Conservation (phyloP, 139 green algal species). For the Parachlorella kessleri region DNA sequence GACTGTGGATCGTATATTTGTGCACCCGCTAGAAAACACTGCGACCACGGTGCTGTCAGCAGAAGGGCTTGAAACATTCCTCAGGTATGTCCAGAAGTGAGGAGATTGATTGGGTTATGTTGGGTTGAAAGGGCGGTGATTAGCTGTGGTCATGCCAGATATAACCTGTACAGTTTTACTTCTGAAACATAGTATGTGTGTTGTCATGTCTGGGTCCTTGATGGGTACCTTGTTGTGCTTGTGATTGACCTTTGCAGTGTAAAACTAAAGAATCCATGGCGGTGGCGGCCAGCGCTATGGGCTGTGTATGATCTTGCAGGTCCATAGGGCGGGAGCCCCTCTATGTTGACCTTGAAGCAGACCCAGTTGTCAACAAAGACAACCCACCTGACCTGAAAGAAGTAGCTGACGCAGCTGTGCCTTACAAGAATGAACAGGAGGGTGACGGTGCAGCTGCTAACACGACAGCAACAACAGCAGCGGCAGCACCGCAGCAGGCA, state of each 20-base stretch:
- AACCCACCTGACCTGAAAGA: slow-evolving; percentile 70
- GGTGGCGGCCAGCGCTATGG: no score
- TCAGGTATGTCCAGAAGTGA: slow-evolving; percentile 54
- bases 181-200: no score
- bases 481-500: slow-evolving; percentile 22
- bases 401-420: slow-evolving; percentile 42
- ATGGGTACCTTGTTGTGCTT: no score
- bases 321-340: slow-evolving; percentile 35
- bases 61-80: slow-evolving; percentile 50
- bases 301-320: no score
- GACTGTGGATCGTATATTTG: slow-evolving; percentile 41
- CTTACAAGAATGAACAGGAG: not conserved
- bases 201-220: no score
- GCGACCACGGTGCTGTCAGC: slow-evolving; percentile 45
- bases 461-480: slow-evolving; percentile 13
- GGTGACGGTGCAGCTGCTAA: slow-evolving; percentile 16
- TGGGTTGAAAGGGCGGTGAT: no score
- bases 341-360: slow-evolving; percentile 68
- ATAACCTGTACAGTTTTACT: no score
- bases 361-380: slow-evolving; percentile 64
- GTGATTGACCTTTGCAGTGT: no score
- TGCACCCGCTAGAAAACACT: slow-evolving; percentile 73
- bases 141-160: no score
- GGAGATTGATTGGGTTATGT: no score
- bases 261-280: no score